Evolutionary conservation across 768 basidiomycete species (phyloP), one percentile per base, ranked within the genome.

Genomic region (Leccinum boreale): DNA sequence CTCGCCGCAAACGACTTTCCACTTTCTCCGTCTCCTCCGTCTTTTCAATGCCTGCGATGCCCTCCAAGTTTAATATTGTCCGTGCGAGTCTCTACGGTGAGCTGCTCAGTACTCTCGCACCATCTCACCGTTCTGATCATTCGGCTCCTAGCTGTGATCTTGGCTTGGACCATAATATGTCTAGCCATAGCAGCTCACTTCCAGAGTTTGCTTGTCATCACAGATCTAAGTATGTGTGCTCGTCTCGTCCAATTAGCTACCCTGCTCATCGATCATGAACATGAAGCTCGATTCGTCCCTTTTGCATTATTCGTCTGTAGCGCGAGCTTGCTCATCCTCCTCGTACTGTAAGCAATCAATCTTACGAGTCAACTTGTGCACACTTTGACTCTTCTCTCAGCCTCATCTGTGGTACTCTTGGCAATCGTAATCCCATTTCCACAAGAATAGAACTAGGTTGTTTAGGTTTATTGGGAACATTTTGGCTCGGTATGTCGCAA

Each of bases 241-340:
- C 42, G 7, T 52, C 17, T 52, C 14, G 29, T 51, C n/a, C 44
- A n/a, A n/a, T 19, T 4, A 24, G 44, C 10, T 35, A 8, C 49
- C n/a, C 59, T 46, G 5, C 21, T 64, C 31, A 53, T 51, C 36
- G 55, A 47, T 21, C 47, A 29, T 54, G 6, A 65, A 92, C 47
- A 26, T 53, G 8, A 65, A 93, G 91, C 91, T 75, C 90, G 86
- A 75, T 93, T 92, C 69, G 85, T 93, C 39, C 91, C 91, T 17
- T 89, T 91, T 67, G 86, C 91, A 53, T 81, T 93, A 68, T 92
- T 92, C 64, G 89, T 91, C 46, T 89, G 85, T 66, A 79, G 79
- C 44, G 82, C 81, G 36, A 90, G 87, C 67, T 67, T 92, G 68
- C 71, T 89, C 61, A 82, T 91, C 64, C 80, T 91, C 52, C 62